Evolutionary conservation across 129 eudicot species (phyloP), one percentile per base, ranked within the genome.

Genomic region (Solidago caesia): DNA sequence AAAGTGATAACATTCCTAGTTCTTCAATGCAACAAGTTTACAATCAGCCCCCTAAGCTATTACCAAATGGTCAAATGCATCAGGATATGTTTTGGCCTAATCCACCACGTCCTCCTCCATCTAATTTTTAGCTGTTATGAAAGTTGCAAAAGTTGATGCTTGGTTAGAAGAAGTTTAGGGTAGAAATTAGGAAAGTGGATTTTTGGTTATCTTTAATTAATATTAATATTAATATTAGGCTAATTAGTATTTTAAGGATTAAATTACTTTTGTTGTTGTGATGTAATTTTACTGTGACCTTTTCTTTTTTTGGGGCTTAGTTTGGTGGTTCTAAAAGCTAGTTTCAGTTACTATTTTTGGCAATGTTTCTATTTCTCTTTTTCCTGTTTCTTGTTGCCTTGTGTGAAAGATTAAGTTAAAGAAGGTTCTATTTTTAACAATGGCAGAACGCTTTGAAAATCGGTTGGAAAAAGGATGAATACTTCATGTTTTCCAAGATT

Each of bases 71-170:
- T 4, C 97, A 89, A 74, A 85, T 84, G 86, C 84, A 84, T 48
- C 85, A 57, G 29, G 93, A 92, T 75, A 85, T 89, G 56, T 89
- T 85, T 65, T 92, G 97, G 97, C 79, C 81, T 41, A 81, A 96
- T 15, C 96, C 90, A 1, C 92, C 88, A 5, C 86, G 87, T 9
- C 84, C 92, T 1, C 87, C 92, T 1, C 83, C 92, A 2, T 76
- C 96, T 41, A 83, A 82, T 81, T 83, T 41, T 63, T 67, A 81
- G 85, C 39, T 67, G 16, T 58, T 61, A 29, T 73, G 26, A 27
- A 52, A 33, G 39, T 33, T 33, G 27, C 15, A 33, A 52, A 59
- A 74, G 55, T 43, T 64, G 62, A 7, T 14, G 45, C 25, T 62
- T 52, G 52, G 73, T 60, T 33, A 33, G 39, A 33, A 47, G 75